Percentiles rank a stretch among this genome's conserved stretches.
Conservation (phyloP, 1,139 yeast genomes). For the Sugiyamaella grinbergsii region DNA sequence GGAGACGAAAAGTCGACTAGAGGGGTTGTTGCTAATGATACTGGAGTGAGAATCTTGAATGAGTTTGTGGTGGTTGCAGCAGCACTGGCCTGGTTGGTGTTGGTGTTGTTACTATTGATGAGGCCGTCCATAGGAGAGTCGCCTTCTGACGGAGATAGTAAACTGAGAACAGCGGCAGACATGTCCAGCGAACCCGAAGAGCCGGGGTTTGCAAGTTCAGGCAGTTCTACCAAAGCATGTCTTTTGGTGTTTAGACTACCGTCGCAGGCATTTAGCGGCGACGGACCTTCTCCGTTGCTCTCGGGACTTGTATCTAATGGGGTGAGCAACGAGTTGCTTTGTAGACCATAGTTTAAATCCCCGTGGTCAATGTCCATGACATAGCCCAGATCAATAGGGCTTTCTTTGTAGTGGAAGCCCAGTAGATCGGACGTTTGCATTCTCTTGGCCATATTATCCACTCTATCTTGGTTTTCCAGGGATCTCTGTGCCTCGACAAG, state of each 20-base stretch:
- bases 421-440: conserved; percentile 26
- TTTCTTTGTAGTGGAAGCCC: conserved; percentile 14
- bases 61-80: conserved; percentile 2
- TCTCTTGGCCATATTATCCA: conserved; percentile 33
- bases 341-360: conserved; percentile 7
- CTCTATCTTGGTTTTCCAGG: conserved; percentile 29
- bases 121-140: conserved; percentile 16
- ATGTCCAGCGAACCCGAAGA: conserved; percentile 8
- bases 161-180: conserved; percentile 17
- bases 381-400: conserved; percentile 21
- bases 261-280: conserved; percentile 22
- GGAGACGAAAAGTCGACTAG: not conserved
- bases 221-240: no score
- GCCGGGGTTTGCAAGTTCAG: no score
- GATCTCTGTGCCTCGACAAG: conserved; percentile 34
- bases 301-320: conserved; percentile 32
- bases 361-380: conserved; percentile 18
- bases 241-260: not conserved
- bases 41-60: not conserved
- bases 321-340: conserved; percentile 25
- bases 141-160: conserved; percentile 17
- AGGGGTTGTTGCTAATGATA: conserved; percentile 1
- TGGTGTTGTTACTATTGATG: not conserved
- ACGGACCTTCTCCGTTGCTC: conserved; percentile 22
- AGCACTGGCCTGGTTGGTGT: not conserved